These are phyloP conservation scores for Penicillium verhagenii DNA, from an alignment of 495 filamentous ascomycete species.

Conservation along the genomic window DNA sequence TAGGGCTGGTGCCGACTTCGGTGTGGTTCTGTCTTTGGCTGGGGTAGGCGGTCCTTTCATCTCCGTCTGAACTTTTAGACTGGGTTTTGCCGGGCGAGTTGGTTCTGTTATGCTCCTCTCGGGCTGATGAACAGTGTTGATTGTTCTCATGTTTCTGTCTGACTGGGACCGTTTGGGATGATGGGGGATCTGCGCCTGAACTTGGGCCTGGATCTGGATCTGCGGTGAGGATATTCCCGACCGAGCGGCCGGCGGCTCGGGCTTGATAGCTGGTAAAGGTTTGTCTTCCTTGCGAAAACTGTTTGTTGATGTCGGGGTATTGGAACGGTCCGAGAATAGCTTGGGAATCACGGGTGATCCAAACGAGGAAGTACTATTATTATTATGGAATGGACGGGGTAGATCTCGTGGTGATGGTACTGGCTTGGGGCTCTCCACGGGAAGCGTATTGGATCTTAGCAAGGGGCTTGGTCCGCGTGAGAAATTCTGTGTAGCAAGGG, in stretches of 20 bases:
- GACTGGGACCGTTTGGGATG: background rate
- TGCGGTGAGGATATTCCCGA: slow-evolving; percentile 6
- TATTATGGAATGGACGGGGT: slow-evolving; percentile 7
- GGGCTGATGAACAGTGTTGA: background rate
- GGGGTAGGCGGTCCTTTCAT: slow-evolving; percentile 4
- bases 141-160: background rate
- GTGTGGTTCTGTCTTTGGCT: slow-evolving; percentile 6
- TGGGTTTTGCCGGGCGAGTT: background rate
- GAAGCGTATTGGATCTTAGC: slow-evolving; percentile 59
- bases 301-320: slow-evolving; percentile 16
- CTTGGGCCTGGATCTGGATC: too few species aligned
- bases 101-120: background rate
- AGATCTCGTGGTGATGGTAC: slow-evolving; percentile 2
- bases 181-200: too few species aligned
- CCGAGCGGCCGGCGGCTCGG: slow-evolving; percentile 6
- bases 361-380: slow-evolving; percentile 14
- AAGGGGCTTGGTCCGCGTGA: slow-evolving; percentile 47
- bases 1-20: background rate
- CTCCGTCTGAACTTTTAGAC: background rate
- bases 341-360: slow-evolving; percentile 12
- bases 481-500: slow-evolving; percentile 33
- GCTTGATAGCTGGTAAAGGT: slow-evolving; percentile 22
- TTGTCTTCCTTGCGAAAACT: slow-evolving; percentile 15
- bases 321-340: slow-evolving; percentile 8
- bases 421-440: slow-evolving; percentile 32